phyloP scores from a whole-genome alignment of 306 rosid genomes.

The Ochetophila trinervis region DNA sequence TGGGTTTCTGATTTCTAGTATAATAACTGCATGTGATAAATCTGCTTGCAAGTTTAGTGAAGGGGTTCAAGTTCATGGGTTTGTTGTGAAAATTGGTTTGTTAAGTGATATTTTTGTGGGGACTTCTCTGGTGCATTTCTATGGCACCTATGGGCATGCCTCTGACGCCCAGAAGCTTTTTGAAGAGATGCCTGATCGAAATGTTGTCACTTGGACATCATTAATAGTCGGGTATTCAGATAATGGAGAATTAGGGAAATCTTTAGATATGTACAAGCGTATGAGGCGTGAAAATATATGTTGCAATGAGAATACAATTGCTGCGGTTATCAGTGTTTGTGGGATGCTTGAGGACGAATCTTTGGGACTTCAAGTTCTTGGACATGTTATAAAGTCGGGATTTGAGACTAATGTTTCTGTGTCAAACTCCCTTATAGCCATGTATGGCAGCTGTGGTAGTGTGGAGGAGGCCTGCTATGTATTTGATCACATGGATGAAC shows the following conservation, averaged over 20 bases:
- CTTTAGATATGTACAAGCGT: constrained; percentile 44
- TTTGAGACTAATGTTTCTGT: constrained; percentile 60
- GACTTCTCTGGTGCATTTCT: constrained; percentile 78
- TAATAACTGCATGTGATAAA: constrained; percentile 75
- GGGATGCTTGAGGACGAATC: constrained; percentile 58
- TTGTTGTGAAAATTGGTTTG: constrained; percentile 59
- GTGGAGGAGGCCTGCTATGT: constrained; percentile 57
- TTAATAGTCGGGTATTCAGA: constrained; percentile 70
- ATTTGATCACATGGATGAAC: constrained; percentile 64
- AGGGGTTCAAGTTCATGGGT: constrained; percentile 73
- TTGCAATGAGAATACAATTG: constrained; percentile 65
- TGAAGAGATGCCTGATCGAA: constrained; percentile 71
- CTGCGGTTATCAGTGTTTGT: constrained; percentile 67
- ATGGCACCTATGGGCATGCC: constrained; percentile 50
- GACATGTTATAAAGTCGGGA: constrained; percentile 63
- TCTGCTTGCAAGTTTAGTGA: constrained; percentile 54
- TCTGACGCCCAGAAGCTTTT: constrained; percentile 49
- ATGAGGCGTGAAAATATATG: constrained; percentile 40
- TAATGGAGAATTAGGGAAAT: constrained; percentile 49
- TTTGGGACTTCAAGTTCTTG: constrained; percentile 68
- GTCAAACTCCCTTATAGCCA: constrained; percentile 67
- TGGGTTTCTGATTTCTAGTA: constrained; percentile 65
- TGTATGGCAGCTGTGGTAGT: constrained; percentile 62
- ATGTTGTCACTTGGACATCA: constrained; percentile 93
- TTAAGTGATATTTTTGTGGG: constrained; percentile 65